Evolutionary conservation across 495 filamentous ascomycete genomes (phyloP).

Genomic region (Cudoniella acicularis): DNA sequence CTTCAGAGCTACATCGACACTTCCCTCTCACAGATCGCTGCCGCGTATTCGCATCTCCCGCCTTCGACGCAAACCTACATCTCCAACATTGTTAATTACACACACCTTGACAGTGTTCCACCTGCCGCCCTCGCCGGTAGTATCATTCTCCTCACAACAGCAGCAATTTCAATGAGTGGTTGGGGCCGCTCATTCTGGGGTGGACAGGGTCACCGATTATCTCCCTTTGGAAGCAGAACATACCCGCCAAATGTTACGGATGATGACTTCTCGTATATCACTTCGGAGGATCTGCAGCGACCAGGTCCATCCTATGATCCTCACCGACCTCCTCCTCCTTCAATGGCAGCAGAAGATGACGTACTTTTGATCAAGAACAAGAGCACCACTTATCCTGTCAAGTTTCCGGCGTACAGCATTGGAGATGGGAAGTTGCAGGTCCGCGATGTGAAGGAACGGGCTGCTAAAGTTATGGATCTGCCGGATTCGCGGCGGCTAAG

Average conservation of each 20-base stretch:
- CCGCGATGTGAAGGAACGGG: conserved; percentile 60
- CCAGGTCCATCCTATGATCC: conserved; percentile 36
- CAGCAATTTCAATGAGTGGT: conserved; percentile 25
- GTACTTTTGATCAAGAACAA: conserved; percentile 72
- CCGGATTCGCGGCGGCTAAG: conserved; percentile 60
- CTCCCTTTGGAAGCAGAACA: conserved; percentile 39
- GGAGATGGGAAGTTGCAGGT: conserved; percentile 70
- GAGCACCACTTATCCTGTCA: conserved; percentile 65
- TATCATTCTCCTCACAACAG: conserved; percentile 13
- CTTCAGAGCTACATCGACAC: conserved; percentile 45
- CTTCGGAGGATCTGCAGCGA: conserved; percentile 60
- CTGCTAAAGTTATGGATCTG: conserved; percentile 59
- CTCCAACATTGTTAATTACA: conserved; percentile 50
- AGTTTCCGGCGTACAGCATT: conserved; percentile 80
- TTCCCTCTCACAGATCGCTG: conserved; percentile 34
- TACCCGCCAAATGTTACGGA: conserved; percentile 62
- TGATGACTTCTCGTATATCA: conserved; percentile 78
- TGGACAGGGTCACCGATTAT: conserved; percentile 34
- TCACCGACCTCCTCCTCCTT: conserved; percentile 28
- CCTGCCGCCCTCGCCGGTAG: conserved; percentile 10
- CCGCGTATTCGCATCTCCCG: conserved; percentile 25
- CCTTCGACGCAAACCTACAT: conserved; percentile 34
- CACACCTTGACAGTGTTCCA: conserved; percentile 23
- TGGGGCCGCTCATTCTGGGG: conserved; percentile 26
- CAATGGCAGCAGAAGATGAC: conserved; percentile 61